phyloP scores from a whole-genome alignment of 1,284 basidiomycete genomes.

The Pisolithus thermaeus region DNA sequence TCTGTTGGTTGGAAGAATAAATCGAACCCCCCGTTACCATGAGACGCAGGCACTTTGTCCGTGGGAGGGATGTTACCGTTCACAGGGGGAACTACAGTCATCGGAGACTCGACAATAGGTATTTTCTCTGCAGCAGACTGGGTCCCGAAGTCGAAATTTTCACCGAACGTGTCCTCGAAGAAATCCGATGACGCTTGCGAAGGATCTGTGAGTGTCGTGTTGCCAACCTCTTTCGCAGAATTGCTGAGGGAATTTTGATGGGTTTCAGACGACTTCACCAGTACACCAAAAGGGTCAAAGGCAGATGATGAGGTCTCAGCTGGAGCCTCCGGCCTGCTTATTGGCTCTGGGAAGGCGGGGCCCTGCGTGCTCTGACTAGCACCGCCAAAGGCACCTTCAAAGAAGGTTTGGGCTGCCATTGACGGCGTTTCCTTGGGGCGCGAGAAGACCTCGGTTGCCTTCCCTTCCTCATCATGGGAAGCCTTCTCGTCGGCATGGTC shows the following conservation, averaged over 20 bases:
- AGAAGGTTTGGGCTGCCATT: constrained; percentile 15
- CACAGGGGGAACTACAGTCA: constrained; percentile 9
- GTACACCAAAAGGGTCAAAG: constrained; percentile 27
- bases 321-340: constrained; percentile 12
- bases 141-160: constrained; percentile 75
- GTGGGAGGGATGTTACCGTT: constrained; percentile 13
- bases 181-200: constrained; percentile 39
- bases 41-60: constrained; percentile 12
- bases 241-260: constrained; percentile 41
- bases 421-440: constrained; percentile 18
- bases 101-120: constrained; percentile 23
- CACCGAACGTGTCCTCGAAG: constrained; percentile 76
- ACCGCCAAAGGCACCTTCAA: constrained; percentile 30
- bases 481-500: constrained; percentile 41
- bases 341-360: constrained; percentile 17
- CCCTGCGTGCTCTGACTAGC: constrained; percentile 4
- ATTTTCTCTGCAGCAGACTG: constrained; percentile 36
- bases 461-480: constrained; percentile 5
- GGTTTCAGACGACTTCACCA: constrained; percentile 18
- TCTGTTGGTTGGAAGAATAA: constrained; percentile 12
- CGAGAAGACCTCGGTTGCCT: constrained; percentile 18
- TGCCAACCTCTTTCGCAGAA: constrained; percentile 70
- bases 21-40: constrained; percentile 17
- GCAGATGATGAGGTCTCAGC: constrained; percentile 15
- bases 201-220: constrained; percentile 38